phyloP scores from a whole-genome alignment of 164 flowering plant species.

The Magnolia officinalis region DNA sequence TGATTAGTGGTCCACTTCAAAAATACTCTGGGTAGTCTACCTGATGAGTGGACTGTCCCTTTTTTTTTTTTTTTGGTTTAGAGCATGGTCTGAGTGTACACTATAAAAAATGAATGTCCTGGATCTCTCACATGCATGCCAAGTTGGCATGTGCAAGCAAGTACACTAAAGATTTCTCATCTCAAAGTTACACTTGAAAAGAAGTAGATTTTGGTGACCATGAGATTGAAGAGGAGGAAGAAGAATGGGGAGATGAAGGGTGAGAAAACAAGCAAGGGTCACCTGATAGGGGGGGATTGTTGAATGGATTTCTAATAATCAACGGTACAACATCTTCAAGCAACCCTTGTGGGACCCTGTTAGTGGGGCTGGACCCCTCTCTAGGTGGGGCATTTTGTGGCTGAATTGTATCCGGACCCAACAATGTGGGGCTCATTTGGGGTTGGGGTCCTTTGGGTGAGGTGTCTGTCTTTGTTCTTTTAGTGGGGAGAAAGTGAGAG shows the following conservation, averaged over 20 bases:
- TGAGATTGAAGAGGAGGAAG: conserved; percentile 19
- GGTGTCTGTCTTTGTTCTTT: conserved; percentile 18
- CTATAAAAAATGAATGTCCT: no score
- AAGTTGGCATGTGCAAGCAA: no score
- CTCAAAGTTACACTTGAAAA: conserved; percentile 5
- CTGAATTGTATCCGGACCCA: neutral
- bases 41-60: no score
- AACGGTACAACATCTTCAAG: conserved; percentile 87
- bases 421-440: neutral
- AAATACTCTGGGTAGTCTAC: no score
- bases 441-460: conserved; percentile 2
- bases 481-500: conserved; percentile 45
- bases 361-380: neutral
- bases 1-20: no score
- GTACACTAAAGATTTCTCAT: no score
- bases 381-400: conserved; percentile 6
- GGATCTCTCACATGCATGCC: no score
- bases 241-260: conserved; percentile 23
- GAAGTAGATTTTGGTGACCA: conserved; percentile 20
- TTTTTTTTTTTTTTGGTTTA: no score
- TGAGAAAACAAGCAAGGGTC: conserved; percentile 13
- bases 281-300: conserved; percentile 17
- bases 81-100: no score
- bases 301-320: conserved; percentile 51
- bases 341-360: conserved; percentile 47